phyloP scores from a whole-genome alignment of 1,284 basidiomycete species.

The Sporisorium iseilematis-ciliati region DNA sequence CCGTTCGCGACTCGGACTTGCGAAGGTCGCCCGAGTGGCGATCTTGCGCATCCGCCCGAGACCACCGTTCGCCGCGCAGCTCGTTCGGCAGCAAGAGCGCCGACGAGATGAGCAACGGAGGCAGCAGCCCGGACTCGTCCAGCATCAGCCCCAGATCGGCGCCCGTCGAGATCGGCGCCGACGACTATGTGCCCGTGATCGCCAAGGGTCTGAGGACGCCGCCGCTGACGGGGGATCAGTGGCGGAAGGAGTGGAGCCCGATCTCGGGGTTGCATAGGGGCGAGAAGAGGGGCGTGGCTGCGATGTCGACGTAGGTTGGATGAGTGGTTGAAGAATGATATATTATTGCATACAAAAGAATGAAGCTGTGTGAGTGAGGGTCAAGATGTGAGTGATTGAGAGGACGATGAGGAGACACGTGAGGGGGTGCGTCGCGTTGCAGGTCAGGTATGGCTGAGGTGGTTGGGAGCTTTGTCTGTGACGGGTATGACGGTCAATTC shows the following conservation, averaged over 20 bases:
- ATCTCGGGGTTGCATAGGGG: conserved; percentile 39
- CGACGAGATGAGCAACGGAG: conserved; percentile 39
- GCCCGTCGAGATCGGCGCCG: conserved; percentile 26
- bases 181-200: conserved; percentile 34
- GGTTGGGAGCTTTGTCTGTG: no score
- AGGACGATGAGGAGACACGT: no score
- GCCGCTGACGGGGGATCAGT: conserved; percentile 25
- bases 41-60: conserved; percentile 17
- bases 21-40: conserved; percentile 29
- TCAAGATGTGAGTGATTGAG: no score
- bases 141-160: conserved; percentile 39
- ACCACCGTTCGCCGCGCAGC: conserved; percentile 34
- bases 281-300: conserved; percentile 39
- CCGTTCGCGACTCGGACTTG: conserved; percentile 3
- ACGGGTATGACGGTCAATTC: no score
- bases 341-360: conserved; percentile 6
- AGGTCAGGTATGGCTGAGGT: no score
- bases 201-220: conserved; percentile 26
- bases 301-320: conserved; percentile 35
- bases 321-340: background rate
- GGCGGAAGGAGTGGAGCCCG: conserved; percentile 47
- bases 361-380: no score
- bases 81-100: conserved; percentile 43
- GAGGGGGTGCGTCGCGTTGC: no score
- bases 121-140: conserved; percentile 41